These are phyloP conservation scores for Pseudonitzschia pungens DNA, from an alignment of 108 stramenopile species.

Conservation along the genomic window DNA sequence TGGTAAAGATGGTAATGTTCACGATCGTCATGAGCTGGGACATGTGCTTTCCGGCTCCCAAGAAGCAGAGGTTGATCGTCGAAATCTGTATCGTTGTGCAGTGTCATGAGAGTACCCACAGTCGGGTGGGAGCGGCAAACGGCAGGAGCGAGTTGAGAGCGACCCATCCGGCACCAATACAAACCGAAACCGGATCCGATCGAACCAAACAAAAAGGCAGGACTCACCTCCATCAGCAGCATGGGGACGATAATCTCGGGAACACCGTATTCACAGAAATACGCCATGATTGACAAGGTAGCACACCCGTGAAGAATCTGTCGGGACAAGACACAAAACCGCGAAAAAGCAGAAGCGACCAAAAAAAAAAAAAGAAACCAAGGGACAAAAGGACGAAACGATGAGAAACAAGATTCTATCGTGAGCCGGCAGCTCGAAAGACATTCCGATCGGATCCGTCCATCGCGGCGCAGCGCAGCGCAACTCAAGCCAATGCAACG, in stretches of 20 bases:
- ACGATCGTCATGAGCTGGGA: conserved; percentile 15
- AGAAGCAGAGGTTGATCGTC: conserved; percentile 38
- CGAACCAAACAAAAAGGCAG: neutral
- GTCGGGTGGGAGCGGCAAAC: too few relatives aligned
- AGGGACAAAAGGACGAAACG: neutral
- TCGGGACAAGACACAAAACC: neutral
- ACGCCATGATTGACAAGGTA: conserved; percentile 49
- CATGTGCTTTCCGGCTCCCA: conserved; percentile 32
- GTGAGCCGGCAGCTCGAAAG: too few relatives aligned
- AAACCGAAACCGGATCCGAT: neutral
- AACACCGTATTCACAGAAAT: conserved; percentile 46
- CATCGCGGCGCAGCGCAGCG: too few relatives aligned
- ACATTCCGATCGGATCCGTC: neutral
- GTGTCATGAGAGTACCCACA: neutral
- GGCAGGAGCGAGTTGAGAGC: neutral
- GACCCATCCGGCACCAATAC: too few relatives aligned
- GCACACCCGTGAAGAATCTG: conserved; percentile 54
- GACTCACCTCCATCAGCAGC: conserved; percentile 58
- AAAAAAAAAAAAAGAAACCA: neutral
- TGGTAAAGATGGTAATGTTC: conserved; percentile 41
- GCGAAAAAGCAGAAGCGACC: neutral
- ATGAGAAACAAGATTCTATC: neutral
- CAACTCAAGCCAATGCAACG: too few relatives aligned
- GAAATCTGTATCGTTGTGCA: conserved; percentile 24
- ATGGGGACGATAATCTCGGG: conserved; percentile 50